Base-by-base conservation (phyloP, 176 grass and related monocot species). In the Pharus latifolius region DNA sequence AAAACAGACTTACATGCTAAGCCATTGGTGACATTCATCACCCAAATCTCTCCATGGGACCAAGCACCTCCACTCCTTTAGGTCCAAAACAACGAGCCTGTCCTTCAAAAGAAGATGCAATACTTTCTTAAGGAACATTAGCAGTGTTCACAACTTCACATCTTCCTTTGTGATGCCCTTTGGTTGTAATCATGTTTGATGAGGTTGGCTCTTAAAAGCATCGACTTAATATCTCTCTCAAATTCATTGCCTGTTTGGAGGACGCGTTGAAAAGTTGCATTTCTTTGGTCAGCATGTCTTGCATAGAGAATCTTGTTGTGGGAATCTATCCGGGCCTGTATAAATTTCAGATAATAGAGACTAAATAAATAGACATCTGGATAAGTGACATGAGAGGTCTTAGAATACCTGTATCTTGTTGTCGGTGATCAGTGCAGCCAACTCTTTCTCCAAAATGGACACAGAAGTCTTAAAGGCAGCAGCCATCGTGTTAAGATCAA, bases 281-380 rank as follows among this genome's bases (percentile, higher is more conserved):
- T 92, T 80, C 90, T 85, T 79, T 92, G 90, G 73, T 88, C 85
- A 76, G 90, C 82, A 73, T 92, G 90, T 55, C 85, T 88, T 42
- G 90, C 90, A 3, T 88, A 92, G 46, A 92, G 90, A 63, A 92
- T 92, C 83, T 99, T 99, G 79, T 99, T 99, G 78, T 99, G 96
- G 31, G 96, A 95, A 67, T 99, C 96, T 80, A 99, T 95, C 30
- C 96, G 81, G 10, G 96, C 96, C 96, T 99, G 75, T 76, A 82
- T 26, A 81, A 37, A 20, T 49, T 71, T 46, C 27, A 69, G 6
- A 32, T 59, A 73, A 1, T 64, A 79, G 15, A 44, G 70, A 7
- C 3, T n/a, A 1, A 73, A 10, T 48, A 57, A 14, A 80, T 30
- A 19, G 30, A 6, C 16, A 68, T 8, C 32, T 17, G 2, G 4